phyloP scores from a whole-genome alignment of 179 eudicot genomes.

The Beta lomatogona region DNA sequence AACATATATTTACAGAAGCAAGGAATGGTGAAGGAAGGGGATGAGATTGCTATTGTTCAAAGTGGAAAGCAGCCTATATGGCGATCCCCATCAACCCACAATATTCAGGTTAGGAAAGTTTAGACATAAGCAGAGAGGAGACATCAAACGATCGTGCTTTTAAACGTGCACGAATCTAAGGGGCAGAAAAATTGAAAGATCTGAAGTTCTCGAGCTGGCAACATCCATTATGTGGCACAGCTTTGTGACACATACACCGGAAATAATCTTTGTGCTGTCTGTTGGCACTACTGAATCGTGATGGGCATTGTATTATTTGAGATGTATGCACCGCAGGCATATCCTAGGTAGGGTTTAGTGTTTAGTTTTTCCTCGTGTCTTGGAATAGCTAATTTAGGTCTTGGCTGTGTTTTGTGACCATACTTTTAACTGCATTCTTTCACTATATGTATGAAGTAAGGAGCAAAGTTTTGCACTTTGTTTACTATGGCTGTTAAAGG shows the following conservation, averaged over 20 bases:
- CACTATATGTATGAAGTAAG: background rate
- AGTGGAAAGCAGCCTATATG: constrained; percentile 82
- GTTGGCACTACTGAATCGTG: background rate
- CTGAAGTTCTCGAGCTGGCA: background rate
- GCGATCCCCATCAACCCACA: constrained; percentile 83
- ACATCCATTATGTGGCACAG: background rate
- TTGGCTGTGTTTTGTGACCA: background rate
- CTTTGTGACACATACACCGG: background rate
- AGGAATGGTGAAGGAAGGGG: constrained; percentile 84
- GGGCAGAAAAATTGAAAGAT: background rate
- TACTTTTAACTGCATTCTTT: background rate
- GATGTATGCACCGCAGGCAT: background rate
- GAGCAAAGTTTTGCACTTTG: background rate
- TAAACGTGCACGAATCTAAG: background rate
- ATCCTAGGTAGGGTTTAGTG: constrained; percentile 4
- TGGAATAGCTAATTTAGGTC: background rate
- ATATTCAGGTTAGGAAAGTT: constrained; percentile 73
- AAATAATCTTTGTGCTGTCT: background rate
- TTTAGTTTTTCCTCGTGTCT: background rate
- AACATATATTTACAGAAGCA: constrained; percentile 52
- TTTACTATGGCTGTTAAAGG: background rate
- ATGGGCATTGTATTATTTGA: background rate
- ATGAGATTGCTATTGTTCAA: constrained; percentile 81
- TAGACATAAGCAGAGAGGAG: constrained; percentile 20
- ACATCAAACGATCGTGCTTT: background rate